phyloP scores from a whole-genome alignment of 306 rosid genomes.

The Quercus agrifolia region DNA sequence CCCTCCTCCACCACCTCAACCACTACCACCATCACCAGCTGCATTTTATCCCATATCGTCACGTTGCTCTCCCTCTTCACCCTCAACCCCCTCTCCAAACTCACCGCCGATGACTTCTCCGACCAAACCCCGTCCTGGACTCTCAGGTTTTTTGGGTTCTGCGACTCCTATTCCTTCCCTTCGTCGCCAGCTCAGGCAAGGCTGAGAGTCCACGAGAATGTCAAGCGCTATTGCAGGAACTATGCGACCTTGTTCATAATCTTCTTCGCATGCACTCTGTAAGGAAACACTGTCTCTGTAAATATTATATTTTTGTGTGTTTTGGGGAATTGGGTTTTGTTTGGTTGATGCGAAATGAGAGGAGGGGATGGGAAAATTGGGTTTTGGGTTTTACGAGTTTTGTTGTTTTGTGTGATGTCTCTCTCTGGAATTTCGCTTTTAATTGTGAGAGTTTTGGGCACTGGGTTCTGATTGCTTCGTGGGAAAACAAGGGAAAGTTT shows the following conservation, averaged over 20 bases:
- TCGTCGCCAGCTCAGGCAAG: constrained; percentile 75
- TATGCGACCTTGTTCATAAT: constrained; percentile 71
- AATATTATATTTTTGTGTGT: neutral
- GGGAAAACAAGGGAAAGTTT: neutral
- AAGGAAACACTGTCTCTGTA: constrained; percentile 10
- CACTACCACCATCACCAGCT: constrained; percentile 29
- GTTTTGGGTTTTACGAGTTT: neutral
- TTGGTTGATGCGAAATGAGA: neutral
- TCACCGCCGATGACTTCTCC: constrained; percentile 64
- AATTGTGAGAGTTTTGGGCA: no score
- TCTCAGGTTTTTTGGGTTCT: constrained; percentile 49
- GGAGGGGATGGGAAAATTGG: neutral
- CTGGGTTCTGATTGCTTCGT: neutral
- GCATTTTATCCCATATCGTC: constrained; percentile 49
- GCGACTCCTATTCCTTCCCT: constrained; percentile 73
- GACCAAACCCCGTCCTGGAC: constrained; percentile 81
- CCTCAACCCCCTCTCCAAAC: constrained; percentile 80
- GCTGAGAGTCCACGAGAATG: constrained; percentile 78
- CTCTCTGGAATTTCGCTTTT: no score
- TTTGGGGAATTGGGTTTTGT: constrained; percentile 14
- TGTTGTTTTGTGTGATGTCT: no score
- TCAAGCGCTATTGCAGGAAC: constrained; percentile 86
- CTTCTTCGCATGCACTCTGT: constrained; percentile 75
- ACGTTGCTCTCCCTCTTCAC: constrained; percentile 72
- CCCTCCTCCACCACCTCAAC: constrained; percentile 11